phyloP scores from a whole-genome alignment of 768 basidiomycete species.

The Suillus decipiens region DNA sequence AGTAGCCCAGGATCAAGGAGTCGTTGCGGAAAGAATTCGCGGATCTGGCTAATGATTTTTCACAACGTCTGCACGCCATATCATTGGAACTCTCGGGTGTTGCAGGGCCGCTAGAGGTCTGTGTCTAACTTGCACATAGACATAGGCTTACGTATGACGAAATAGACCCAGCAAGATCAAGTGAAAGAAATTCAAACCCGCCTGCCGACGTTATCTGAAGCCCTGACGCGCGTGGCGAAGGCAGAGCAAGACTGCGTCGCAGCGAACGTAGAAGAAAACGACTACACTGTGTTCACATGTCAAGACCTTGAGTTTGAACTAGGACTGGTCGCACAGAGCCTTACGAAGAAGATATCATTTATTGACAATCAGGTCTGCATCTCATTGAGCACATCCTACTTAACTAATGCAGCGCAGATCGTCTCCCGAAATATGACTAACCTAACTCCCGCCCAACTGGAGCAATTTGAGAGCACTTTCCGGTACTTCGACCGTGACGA shows the following conservation, averaged over 20 bases:
- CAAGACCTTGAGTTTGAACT: constrained; percentile 92
- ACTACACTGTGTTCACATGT: constrained; percentile 87
- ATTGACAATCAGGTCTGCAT: constrained; percentile 86
- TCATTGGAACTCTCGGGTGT: constrained; percentile 74
- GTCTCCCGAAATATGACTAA: constrained; percentile 94
- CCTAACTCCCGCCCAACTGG: constrained; percentile 91
- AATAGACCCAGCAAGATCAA: constrained; percentile 73
- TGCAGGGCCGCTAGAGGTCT: constrained; percentile 75
- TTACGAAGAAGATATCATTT: constrained; percentile 90
- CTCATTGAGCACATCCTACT: not conserved
- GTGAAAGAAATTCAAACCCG: constrained; percentile 64
- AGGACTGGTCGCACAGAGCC: constrained; percentile 74
- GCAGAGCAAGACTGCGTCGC: constrained; percentile 77
- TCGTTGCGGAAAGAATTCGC: constrained; percentile 76
- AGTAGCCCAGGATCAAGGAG: constrained; percentile 71
- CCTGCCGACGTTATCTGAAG: constrained; percentile 64
- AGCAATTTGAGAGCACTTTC: constrained; percentile 97
- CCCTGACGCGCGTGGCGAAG: constrained; percentile 52
- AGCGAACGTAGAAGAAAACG: constrained; percentile 96
- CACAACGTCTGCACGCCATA: constrained; percentile 62
- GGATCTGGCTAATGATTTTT: constrained; percentile 73
- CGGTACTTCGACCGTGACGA: constrained; percentile 96
- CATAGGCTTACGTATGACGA: constrained; percentile 7
- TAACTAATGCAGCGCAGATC: constrained; percentile 55
- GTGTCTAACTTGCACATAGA: constrained; percentile 16